These are phyloP conservation scores for Cutaneotrichosporon daszewskae DNA, from an alignment of 1,284 basidiomycete genomes.

Conservation along the genomic window DNA sequence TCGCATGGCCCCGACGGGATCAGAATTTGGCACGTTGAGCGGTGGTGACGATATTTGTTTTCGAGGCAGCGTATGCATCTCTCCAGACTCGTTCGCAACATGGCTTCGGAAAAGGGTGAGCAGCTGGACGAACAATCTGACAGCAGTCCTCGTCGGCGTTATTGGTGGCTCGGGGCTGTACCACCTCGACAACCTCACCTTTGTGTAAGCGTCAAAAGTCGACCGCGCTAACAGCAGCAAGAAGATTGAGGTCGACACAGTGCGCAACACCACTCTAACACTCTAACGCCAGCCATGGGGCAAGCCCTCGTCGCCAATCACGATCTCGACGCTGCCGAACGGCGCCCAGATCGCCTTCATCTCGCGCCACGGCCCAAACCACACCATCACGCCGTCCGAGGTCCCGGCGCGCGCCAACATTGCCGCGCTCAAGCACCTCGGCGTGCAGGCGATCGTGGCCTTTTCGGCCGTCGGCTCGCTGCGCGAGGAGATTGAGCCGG, in stretches of 20 bases:
- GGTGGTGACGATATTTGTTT: not conserved
- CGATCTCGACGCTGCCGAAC: slow-evolving; percentile 72
- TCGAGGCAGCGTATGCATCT: not conserved
- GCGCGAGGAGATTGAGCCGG: slow-evolving; percentile 86
- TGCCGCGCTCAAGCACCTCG: slow-evolving; percentile 86
- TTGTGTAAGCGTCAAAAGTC: slow-evolving; percentile 52
- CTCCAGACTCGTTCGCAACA: not conserved
- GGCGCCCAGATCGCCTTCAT: slow-evolving; percentile 82
- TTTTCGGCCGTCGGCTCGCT: slow-evolving; percentile 97
- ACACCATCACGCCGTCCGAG: slow-evolving; percentile 65
- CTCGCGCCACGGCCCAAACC: slow-evolving; percentile 77
- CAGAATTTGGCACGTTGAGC: slow-evolving; percentile 5
- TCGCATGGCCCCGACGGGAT: not conserved
- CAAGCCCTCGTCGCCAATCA: slow-evolving; percentile 81
- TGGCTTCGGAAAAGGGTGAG: slow-evolving; percentile 10
- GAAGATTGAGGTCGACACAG: slow-evolving; percentile 51
- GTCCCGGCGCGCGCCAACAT: slow-evolving; percentile 89
- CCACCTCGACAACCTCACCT: slow-evolving; percentile 79
- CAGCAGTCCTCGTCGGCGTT: slow-evolving; percentile 67
- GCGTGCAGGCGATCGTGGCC: slow-evolving; percentile 80
- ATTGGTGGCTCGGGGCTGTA: slow-evolving; percentile 83
- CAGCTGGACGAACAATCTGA: not conserved
- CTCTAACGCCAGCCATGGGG: slow-evolving; percentile 79
- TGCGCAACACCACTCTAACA: slow-evolving; percentile 17
- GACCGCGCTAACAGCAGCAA: slow-evolving; percentile 51